Base-by-base conservation (phyloP, 148 eudicot species). In the Cornus kousa region DNA sequence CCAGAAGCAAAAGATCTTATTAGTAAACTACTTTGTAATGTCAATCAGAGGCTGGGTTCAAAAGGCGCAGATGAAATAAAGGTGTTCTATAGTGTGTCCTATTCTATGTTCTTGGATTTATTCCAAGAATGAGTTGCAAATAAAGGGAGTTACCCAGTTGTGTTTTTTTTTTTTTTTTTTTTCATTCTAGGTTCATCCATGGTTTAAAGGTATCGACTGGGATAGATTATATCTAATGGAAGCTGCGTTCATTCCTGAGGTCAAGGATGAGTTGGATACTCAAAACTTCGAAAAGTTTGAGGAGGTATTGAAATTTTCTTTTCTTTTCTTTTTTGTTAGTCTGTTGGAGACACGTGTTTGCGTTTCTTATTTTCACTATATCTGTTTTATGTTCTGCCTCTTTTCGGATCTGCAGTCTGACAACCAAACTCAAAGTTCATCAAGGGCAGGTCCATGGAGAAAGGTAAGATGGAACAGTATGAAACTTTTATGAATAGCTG, bases 261-360 rank as follows among this genome's bases (percentile, higher is more conserved):
- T 96, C 78, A 96, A 89, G 46, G 98, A 96, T 83, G 98, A 96
- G 85, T 83, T 96, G 83, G 99, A 96, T 83, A 93, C 99, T 60
- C 99, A 96, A 84, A 96, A 96, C 73, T 96, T 96, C 80, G 99
- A 96, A 87, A 96, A 96, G 86, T 96, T 97, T 87, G 98, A 94
- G 55, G 98, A 97, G 95, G 99, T 94, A 87, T 40, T 57, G 13
- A 12, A 66, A 16, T 53, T 16, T 43, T 20, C 70, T 37, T 7
- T 57, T 43, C 48, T 43, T 74, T 62, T n/a, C 4, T 62, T 62
- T n/a, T 17, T 62, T n/a, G 6, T 20, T 19, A 5, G 1, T 20
- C 19, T 62, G 7, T 17, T 11, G 16, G 13, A 22, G 9, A 0
- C 39, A 10, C n/a, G 40, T 16, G 5, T 48, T 11, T 9, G 28